Conservation (phyloP, 192 early-diverging fungal species). For the Thoreauomyces humboldtii region DNA sequence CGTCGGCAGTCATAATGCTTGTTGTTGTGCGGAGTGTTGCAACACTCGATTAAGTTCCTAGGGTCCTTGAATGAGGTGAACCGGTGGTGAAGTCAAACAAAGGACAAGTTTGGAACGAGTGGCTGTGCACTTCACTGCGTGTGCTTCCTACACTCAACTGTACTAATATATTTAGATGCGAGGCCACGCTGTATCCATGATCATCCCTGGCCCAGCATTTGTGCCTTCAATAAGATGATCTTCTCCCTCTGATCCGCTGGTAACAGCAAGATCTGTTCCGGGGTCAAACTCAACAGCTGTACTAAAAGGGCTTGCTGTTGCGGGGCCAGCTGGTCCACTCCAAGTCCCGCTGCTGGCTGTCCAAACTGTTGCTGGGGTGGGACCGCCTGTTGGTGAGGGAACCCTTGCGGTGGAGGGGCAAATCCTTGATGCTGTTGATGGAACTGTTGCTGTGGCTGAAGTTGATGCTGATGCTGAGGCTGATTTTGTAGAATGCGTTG, state of each 20-base stretch:
- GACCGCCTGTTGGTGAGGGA: constrained; percentile 31
- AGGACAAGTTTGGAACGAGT: no score
- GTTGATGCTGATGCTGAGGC: constrained; percentile 3
- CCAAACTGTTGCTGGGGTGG: constrained; percentile 63
- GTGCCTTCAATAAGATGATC: no score
- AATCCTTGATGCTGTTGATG: background rate
- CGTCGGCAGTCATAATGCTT: constrained; percentile 13
- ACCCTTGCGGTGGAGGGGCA: constrained; percentile 15
- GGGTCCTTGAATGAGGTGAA: no score
- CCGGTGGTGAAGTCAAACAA: no score
- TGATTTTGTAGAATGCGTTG: constrained; percentile 29
- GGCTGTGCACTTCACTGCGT: no score
- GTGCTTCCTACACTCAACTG: no score
- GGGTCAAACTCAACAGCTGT: constrained; percentile 78
- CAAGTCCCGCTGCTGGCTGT: background rate
- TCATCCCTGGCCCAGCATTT: no score
- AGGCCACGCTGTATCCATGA: no score
- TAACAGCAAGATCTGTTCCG: constrained; percentile 74
- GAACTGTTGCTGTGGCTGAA: constrained; percentile 8
- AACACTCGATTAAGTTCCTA: no score
- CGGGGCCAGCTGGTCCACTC: background rate
- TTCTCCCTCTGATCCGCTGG: constrained; percentile 73
- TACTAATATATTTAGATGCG: no score
- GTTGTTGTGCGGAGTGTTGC: no score
- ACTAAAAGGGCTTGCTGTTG: constrained; percentile 57